These are phyloP conservation scores for Chalaropsis ovoidea DNA, from an alignment of 2,329 filamentous ascomycete species.

Conservation along the genomic window DNA sequence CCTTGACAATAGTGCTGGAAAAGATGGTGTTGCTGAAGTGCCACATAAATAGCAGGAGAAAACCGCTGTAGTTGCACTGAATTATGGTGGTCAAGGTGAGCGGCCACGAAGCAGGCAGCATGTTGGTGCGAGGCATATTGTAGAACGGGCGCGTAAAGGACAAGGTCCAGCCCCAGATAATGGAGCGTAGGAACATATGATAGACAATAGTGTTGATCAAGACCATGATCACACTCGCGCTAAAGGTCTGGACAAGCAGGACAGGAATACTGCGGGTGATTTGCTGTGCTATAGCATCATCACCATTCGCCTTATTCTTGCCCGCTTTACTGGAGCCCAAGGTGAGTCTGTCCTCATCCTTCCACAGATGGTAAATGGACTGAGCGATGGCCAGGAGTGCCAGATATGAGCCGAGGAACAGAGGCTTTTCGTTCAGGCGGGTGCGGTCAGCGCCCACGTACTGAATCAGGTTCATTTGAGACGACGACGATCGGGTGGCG, in stretches of 20 bases:
- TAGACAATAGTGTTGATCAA: constrained; percentile 49
- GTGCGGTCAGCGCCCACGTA: constrained; percentile 60
- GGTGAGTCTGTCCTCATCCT: constrained; percentile 60
- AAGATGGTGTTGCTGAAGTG: constrained; percentile 67
- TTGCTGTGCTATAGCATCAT: constrained; percentile 22
- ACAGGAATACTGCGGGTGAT: constrained; percentile 19
- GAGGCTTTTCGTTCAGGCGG: constrained; percentile 72
- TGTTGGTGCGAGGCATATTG: constrained; percentile 61
- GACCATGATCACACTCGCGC: constrained; percentile 36
- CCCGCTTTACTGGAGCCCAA: constrained; percentile 30
- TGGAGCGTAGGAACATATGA: constrained; percentile 48
- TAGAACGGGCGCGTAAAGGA: constrained; percentile 62
- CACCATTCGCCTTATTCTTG: constrained; percentile 13
- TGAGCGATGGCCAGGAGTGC: constrained; percentile 59
- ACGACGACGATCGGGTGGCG: constrained; percentile 51
- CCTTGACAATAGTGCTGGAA: constrained; percentile 65
- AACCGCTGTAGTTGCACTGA: constrained; percentile 51
- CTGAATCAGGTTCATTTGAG: constrained; percentile 63
- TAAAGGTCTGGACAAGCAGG: constrained; percentile 29
- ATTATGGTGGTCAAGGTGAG: constrained; percentile 47
- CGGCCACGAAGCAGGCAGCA: constrained; percentile 49
- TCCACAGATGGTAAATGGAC: constrained; percentile 56
- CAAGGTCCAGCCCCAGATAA: constrained; percentile 60
- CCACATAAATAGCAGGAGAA: constrained; percentile 63
- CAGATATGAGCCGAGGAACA: constrained; percentile 68